phyloP scores from a whole-genome alignment of 257 asterid species.

The Salvia splendens region DNA sequence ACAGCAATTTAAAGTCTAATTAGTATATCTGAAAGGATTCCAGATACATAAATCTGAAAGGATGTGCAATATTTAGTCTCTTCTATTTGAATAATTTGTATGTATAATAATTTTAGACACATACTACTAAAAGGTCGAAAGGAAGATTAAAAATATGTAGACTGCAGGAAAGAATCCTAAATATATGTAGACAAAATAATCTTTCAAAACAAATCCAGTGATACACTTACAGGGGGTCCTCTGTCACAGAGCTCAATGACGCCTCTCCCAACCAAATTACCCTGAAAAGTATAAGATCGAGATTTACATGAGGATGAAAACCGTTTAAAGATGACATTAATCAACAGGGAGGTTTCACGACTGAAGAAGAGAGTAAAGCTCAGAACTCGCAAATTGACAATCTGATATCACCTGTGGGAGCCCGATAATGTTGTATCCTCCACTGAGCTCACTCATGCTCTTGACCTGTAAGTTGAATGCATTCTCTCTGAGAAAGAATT shows the following conservation, averaged over 20 bases:
- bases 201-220: constrained; percentile 15
- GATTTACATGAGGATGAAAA: constrained; percentile 9
- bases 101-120: not conserved
- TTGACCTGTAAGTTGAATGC: constrained; percentile 60
- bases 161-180: too few relatives aligned
- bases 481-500: constrained; percentile 34
- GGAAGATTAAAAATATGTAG: not conserved
- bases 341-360: not conserved
- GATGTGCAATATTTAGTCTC: not conserved
- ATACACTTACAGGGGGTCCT: constrained; percentile 77
- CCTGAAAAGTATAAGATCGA: constrained; percentile 46
- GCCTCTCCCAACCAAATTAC: constrained; percentile 88
- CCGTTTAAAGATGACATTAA: not conserved
- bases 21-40: not conserved
- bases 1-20: not conserved
- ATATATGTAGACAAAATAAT: not conserved
- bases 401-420: constrained; percentile 67
- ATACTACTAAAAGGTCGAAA: not conserved
- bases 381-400: not conserved
- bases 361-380: constrained; percentile 24
- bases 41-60: not conserved
- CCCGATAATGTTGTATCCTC: constrained; percentile 75
- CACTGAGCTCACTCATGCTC: constrained; percentile 67
- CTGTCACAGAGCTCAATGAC: constrained; percentile 75
- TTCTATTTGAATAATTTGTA: not conserved